These are phyloP conservation scores for Claviceps humidiphila DNA, from an alignment of 2,329 filamentous ascomycete species.

Conservation along the genomic window DNA sequence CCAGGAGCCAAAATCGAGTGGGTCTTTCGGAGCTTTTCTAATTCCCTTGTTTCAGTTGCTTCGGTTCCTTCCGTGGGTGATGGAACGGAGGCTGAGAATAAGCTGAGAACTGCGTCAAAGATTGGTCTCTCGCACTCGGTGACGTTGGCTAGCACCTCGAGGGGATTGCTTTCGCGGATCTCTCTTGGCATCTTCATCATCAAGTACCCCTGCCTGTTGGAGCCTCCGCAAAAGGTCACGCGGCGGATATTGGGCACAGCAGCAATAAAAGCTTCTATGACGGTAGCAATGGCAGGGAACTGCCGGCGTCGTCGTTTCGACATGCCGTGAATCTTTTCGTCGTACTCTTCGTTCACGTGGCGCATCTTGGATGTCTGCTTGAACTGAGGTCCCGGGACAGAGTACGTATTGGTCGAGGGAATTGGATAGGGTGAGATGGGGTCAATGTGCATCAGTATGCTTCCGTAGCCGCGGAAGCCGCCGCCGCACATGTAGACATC, in stretches of 20 bases:
- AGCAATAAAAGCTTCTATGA: conserved; percentile 61
- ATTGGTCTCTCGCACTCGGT: conserved; percentile 14
- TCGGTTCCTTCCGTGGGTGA: conserved; percentile 9
- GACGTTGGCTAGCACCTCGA: conserved; percentile 28
- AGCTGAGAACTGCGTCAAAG: conserved; percentile 23
- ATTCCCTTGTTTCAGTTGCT: too few relatives aligned
- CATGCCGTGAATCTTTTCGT: conserved; percentile 57
- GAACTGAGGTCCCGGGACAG: conserved; percentile 49
- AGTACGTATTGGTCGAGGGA: conserved; percentile 68
- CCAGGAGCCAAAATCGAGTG: conserved; percentile 30
- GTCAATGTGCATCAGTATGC: conserved; percentile 72
- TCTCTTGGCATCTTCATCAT: conserved; percentile 52
- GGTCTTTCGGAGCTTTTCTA: conserved; percentile 17
- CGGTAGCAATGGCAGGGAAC: conserved; percentile 69
- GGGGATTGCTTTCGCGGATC: conserved; percentile 51
- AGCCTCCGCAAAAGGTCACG: conserved; percentile 76
- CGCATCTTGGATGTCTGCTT: conserved; percentile 37
- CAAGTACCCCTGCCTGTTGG: conserved; percentile 72
- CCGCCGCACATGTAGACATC: conserved; percentile 79
- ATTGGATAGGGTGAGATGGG: conserved; percentile 67
- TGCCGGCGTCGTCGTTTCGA: conserved; percentile 68
- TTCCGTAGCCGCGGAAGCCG: conserved; percentile 83
- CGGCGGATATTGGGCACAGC: conserved; percentile 57
- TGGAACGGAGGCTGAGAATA: conserved; percentile 31
- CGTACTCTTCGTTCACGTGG: conserved; percentile 32